Conservation (phyloP, 2,329 filamentous ascomycete genomes). For the Ophiostoma piceae region DNA sequence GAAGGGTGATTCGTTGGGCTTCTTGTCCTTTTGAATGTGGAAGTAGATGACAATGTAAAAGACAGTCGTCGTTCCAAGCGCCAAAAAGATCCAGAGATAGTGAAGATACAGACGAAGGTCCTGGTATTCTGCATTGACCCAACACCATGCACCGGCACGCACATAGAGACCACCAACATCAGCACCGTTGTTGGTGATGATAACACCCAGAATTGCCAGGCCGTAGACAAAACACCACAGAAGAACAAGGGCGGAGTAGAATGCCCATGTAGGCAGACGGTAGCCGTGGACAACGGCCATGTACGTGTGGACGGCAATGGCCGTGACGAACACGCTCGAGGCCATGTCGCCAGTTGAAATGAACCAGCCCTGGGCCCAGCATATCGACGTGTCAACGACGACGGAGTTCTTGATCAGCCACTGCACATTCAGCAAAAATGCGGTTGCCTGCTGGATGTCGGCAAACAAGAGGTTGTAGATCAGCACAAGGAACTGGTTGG, state of each 20-base stretch:
- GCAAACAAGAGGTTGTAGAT: constrained; percentile 65
- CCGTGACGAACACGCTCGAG: constrained; percentile 61
- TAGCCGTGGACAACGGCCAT: constrained; percentile 54
- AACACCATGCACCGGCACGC: constrained; percentile 64
- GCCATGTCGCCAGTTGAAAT: constrained; percentile 61
- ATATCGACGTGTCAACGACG: constrained; percentile 48
- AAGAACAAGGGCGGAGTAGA: constrained; percentile 45
- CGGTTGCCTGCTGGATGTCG: constrained; percentile 60
- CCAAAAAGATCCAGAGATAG: constrained; percentile 58
- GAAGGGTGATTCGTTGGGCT: constrained; percentile 20
- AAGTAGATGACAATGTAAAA: constrained; percentile 42
- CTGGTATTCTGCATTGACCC: constrained; percentile 54
- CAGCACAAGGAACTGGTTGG: constrained; percentile 64
- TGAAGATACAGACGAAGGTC: constrained; percentile 55
- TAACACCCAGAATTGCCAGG: constrained; percentile 49
- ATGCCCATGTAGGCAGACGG: constrained; percentile 44
- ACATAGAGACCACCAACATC: constrained; percentile 50
- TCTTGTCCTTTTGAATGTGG: constrained; percentile 28
- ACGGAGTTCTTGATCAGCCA: constrained; percentile 54
- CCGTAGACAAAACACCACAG: constrained; percentile 58
- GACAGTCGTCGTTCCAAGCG: constrained; percentile 36
- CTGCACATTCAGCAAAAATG: constrained; percentile 58
- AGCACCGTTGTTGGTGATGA: constrained; percentile 41
- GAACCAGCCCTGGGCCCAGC: constrained; percentile 63
- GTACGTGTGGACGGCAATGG: constrained; percentile 63